Evolutionary conservation across 2,329 filamentous ascomycete species (phyloP), one percentile per base, ranked within the genome.

Genomic region (Fusarium veterinarium): DNA sequence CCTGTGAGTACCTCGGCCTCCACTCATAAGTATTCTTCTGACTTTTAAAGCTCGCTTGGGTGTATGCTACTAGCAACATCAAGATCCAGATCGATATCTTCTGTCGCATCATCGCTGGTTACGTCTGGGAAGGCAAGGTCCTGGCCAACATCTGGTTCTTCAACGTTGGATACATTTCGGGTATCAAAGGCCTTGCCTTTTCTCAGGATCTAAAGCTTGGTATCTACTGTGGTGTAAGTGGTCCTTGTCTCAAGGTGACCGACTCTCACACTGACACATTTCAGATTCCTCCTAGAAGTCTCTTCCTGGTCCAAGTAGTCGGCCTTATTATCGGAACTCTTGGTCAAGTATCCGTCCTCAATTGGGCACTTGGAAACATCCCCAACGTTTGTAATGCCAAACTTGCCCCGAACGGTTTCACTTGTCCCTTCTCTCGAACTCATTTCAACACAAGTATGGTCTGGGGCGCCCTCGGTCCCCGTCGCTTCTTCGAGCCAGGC

Each of bases 381-480:
- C 73, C 81, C 1, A 79, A 83, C 10, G 83, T 90, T 23, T 91
- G 89, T 79, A 79, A 79, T 1, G 65, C 74, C 6, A 73, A 84
- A 13, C 83, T 87, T 49, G 71, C 79, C 12, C 65, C 60, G 9
- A 84, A 86, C 55, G 84, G 86, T 23, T 90, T 88, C 78, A 85
- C 72, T 3, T 81, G 79, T 40, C 79, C 79, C 23, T 80, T 80
- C 37, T 80, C 78, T 1, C 75, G 76, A 38, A 80, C 81, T 11
- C 78, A 83, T 77, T 90, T 89, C 79, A 88, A 86, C 31, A 86
- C 84, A 8, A 88, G 86, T 11, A 81, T 89, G 48, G 84, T 88
- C 59, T 89, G 87, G 87, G 89, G 89, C 37, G 81, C 87, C 20
- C 87, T 90, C 30, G 89, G 88, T 0, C 88, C 89, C 1, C 77